Base-by-base conservation (phyloP, 2,329 filamentous ascomycete genomes). In the Aureobasidium sp. region DNA sequence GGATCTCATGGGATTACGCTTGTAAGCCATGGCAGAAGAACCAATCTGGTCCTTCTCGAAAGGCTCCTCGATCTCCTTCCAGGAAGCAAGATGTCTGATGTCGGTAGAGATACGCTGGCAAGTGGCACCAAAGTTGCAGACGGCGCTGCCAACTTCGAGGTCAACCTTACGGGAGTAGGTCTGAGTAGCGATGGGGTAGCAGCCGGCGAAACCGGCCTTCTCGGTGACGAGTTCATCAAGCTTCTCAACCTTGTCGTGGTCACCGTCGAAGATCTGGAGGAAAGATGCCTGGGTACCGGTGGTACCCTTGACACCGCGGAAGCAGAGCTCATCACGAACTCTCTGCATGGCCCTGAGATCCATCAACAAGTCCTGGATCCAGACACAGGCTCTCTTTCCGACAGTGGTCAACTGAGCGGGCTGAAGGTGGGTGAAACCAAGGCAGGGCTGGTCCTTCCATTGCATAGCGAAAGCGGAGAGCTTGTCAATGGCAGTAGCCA, bases 41-140 rank as follows among this genome's bases (percentile, higher is more conserved):
- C 87, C 88, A 66, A 92, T 90, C 75, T 95, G 90, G 65, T 85
- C 82, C 67, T 84, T 84, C 75, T 92, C 88, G 67, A 90, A 89
- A 0, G 89, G 89, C 77, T 92, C 89, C 70, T 95, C 91, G 61
- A 94, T 78, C 73, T 95, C 90, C 79, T 96, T 95, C 75, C 85
- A 81, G 68, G 81, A 79, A 6, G 87, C 86, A 50, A 93, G 77
- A 69, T 89, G 86, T 51, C 88, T 81, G 65, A 94, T 88, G 67
- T 93, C 88, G 49, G 81, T 80, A 51, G 84, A 82, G 63, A 95
- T 92, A 62, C 86, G 84, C 69, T 89, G 82, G 53, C 84, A 88
- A 0, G 89, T 90, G n/a, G 89, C 81, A 25, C 89, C 91, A 55
- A 96, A 84, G 1, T 85, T 89, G 33, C 82, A 80, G 35, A 96